These are phyloP conservation scores for Balamuthia mandrillaris DNA, from an alignment of 208 protist species.

Conservation along the genomic window DNA sequence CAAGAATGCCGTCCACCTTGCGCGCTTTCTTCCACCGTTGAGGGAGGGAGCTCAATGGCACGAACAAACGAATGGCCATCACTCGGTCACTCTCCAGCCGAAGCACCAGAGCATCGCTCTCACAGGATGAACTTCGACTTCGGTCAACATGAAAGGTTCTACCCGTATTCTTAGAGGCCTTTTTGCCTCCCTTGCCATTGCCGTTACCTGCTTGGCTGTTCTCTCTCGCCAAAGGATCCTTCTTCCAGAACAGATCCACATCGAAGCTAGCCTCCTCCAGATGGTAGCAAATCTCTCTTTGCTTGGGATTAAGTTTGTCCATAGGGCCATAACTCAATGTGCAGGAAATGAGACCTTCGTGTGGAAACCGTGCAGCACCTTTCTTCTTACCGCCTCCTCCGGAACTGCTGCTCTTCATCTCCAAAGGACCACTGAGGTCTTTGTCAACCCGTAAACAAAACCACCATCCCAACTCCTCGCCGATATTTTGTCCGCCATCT, in stretches of 20 bases:
- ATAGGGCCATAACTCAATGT: background rate
- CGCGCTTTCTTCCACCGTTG: background rate
- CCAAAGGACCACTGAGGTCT: background rate
- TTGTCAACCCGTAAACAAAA: background rate
- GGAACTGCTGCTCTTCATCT: too few relatives aligned
- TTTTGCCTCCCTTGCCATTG: too few relatives aligned
- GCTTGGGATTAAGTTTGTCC: background rate
- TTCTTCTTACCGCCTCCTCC: slow-evolving; percentile 19
- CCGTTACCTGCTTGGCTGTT: too few relatives aligned
- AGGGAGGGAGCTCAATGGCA: background rate
- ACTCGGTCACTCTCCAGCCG: background rate
- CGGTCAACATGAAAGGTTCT: slow-evolving; percentile 20
- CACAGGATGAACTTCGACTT: background rate
- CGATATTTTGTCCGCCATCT: slow-evolving; percentile 2
- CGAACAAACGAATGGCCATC: slow-evolving; percentile 21
- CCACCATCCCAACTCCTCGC: slow-evolving; percentile 3
- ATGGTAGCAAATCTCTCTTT: background rate
- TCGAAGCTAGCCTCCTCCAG: slow-evolving; percentile 16
- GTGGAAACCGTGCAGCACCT: background rate
- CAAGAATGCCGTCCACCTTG: background rate
- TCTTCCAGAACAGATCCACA: background rate
- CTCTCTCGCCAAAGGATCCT: too few relatives aligned
- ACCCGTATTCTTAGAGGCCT: too few relatives aligned
- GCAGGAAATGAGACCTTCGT: slow-evolving; percentile 4
- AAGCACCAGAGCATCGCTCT: slow-evolving; percentile 6